Percentiles rank a stretch among this genome's conserved stretches.
Evolutionary conservation across 2,329 filamentous ascomycete genomes (phyloP).

Genomic region (Ceratocystis eucalypticola): DNA sequence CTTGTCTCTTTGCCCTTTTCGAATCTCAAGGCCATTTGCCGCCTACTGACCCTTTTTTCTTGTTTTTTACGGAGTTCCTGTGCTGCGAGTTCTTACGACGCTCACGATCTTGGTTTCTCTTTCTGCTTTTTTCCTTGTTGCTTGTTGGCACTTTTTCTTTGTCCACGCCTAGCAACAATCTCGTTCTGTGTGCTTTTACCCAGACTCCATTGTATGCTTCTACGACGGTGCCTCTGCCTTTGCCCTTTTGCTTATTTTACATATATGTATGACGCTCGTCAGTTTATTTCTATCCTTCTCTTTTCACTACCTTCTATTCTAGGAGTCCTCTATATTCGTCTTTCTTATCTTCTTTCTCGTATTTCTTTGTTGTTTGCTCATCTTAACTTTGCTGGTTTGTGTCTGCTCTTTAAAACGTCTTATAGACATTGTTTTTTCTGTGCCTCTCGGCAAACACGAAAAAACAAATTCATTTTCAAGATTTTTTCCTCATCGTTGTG

Average conservation of each 20-base stretch:
- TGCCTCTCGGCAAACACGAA: background rate
- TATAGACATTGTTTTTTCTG: background rate
- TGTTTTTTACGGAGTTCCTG: background rate
- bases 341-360: background rate
- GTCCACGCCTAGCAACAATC: too few species aligned
- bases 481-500: background rate
- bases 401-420: background rate
- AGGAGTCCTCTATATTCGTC: background rate
- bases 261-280: background rate
- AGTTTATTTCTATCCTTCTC: background rate
- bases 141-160: background rate
- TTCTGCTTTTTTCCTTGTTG: background rate
- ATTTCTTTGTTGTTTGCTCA: background rate
- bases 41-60: too few species aligned
- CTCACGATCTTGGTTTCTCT: background rate
- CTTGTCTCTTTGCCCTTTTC: too few species aligned
- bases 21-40: too few species aligned
- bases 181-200: background rate
- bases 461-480: background rate
- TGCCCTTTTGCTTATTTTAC: background rate
- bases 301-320: background rate
- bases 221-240: background rate
- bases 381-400: background rate
- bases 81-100: slow-evolving; percentile 6
- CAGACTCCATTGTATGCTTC: background rate